Conservation (phyloP, 2,329 filamentous ascomycete species). For the Penicillium polonicum region DNA sequence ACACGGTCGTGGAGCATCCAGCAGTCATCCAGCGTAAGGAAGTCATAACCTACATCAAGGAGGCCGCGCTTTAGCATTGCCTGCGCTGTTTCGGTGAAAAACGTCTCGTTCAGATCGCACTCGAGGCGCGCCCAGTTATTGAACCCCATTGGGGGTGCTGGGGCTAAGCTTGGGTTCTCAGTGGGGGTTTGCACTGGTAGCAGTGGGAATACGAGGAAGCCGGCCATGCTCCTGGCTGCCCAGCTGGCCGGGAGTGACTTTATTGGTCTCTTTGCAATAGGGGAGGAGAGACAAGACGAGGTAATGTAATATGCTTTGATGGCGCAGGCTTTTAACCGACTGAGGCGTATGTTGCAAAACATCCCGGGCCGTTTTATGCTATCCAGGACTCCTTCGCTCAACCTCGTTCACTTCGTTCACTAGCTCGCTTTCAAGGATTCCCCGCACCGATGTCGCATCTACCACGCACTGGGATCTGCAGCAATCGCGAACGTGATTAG, state of each 20-base stretch:
- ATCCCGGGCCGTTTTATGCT: not conserved
- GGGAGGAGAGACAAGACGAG: not conserved
- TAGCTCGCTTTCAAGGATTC: slow-evolving; percentile 6
- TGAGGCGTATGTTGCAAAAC: not conserved
- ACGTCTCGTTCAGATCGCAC: slow-evolving; percentile 50
- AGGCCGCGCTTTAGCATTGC: slow-evolving; percentile 46
- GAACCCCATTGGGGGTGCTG: slow-evolving; percentile 52
- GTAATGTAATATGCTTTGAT: not conserved
- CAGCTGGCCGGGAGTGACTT: slow-evolving; percentile 1
- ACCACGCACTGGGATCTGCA: slow-evolving; percentile 11
- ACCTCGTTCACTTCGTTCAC: not conserved
- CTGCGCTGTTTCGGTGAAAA: slow-evolving; percentile 47
- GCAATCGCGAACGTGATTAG: slow-evolving; percentile 5
- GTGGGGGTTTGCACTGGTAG: slow-evolving; percentile 21
- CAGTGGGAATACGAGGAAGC: slow-evolving; percentile 8
- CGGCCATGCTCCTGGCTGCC: slow-evolving; percentile 10
- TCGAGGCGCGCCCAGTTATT: slow-evolving; percentile 53
- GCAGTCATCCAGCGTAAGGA: slow-evolving; percentile 50
- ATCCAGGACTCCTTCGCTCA: not conserved
- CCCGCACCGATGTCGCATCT: slow-evolving; percentile 16
- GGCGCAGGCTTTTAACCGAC: not conserved
- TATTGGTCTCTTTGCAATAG: slow-evolving; percentile 2
- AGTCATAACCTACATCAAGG: slow-evolving; percentile 35
- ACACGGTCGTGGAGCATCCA: slow-evolving; percentile 43
- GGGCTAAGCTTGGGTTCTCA: not conserved